phyloP scores from a whole-genome alignment of 2,329 filamentous ascomycete species.

The Acarospora socialis region DNA sequence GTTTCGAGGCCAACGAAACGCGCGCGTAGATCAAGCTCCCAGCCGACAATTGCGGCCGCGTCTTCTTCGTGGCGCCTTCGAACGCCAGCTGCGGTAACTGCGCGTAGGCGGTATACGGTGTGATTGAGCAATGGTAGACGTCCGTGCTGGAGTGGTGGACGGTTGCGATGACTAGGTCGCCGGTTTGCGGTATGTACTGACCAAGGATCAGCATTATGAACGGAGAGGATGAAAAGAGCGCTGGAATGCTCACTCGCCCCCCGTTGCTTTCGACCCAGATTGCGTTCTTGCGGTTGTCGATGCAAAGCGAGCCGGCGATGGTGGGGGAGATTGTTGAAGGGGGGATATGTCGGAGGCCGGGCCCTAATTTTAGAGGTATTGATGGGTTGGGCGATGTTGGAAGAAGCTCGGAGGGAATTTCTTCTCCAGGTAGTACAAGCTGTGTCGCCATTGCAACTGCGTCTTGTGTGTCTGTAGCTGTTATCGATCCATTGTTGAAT shows the following conservation, averaged over 20 bases:
- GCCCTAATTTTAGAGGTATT: slow-evolving; percentile 62
- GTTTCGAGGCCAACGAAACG: slow-evolving; percentile 59
- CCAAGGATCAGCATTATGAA: slow-evolving; percentile 21
- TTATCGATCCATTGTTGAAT: slow-evolving; percentile 3
- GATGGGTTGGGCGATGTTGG: slow-evolving; percentile 52
- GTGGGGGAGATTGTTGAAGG: slow-evolving; percentile 58
- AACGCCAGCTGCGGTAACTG: slow-evolving; percentile 81
- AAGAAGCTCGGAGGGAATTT: slow-evolving; percentile 49
- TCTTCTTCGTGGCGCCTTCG: slow-evolving; percentile 84
- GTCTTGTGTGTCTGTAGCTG: slow-evolving; percentile 12
- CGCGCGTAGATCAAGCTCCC: slow-evolving; percentile 83
- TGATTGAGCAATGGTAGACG: slow-evolving; percentile 64
- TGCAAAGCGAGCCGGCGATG: slow-evolving; percentile 51
- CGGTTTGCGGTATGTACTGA: slow-evolving; percentile 64
- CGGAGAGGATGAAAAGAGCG: slow-evolving; percentile 18
- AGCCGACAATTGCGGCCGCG: slow-evolving; percentile 57
- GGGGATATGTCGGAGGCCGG: slow-evolving; percentile 68
- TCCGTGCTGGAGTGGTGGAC: slow-evolving; percentile 63
- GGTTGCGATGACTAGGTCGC: slow-evolving; percentile 80
- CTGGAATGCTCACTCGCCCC: slow-evolving; percentile 46
- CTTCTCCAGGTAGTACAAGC: slow-evolving; percentile 72
- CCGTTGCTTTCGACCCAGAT: slow-evolving; percentile 61
- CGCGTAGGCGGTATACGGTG: slow-evolving; percentile 47
- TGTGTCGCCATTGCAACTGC: slow-evolving; percentile 39
- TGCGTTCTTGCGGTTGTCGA: slow-evolving; percentile 59